These are phyloP conservation scores for Ogataea nitratoaversa DNA, from an alignment of 805 yeast species.

Conservation along the genomic window DNA sequence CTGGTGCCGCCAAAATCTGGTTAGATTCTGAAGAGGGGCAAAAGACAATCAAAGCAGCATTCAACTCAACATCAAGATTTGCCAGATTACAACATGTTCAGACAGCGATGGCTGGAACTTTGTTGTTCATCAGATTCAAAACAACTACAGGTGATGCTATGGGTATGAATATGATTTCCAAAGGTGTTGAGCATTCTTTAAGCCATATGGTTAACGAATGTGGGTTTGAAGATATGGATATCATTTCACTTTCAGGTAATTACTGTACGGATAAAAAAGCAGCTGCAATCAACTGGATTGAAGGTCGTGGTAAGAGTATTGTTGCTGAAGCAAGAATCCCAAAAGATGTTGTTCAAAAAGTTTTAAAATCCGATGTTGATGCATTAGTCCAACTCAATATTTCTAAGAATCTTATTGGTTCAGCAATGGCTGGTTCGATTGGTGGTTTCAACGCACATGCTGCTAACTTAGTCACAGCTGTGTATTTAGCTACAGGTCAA, in stretches of 20 bases:
- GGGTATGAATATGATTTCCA: slow-evolving; percentile 99
- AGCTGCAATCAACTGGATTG: slow-evolving; percentile 98
- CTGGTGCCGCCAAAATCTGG: slow-evolving; percentile 95
- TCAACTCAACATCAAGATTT: slow-evolving; percentile 94
- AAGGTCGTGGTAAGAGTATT: slow-evolving; percentile 97
- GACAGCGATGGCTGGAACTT: slow-evolving; percentile 91
- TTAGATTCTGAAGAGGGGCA: slow-evolving; percentile 95
- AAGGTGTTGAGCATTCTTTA: slow-evolving; percentile 90
- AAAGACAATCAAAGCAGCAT: slow-evolving; percentile 73
- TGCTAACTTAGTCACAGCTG: slow-evolving; percentile 92
- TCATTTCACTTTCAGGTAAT: slow-evolving; percentile 92
- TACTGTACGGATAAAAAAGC: slow-evolving; percentile 97
- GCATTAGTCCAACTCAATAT: slow-evolving; percentile 88
- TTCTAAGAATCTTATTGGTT: slow-evolving; percentile 87
- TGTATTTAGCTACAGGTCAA: slow-evolving; percentile 93
- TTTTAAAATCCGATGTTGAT: slow-evolving; percentile 86
- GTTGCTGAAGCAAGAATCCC: slow-evolving; percentile 96
- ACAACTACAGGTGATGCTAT: slow-evolving; percentile 99
- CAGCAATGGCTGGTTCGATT: slow-evolving; percentile 97
- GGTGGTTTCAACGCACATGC: slow-evolving; percentile 99
- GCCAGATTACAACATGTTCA: slow-evolving; percentile 89
- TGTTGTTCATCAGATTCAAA: slow-evolving; percentile 84
- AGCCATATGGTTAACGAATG: slow-evolving; percentile 79
- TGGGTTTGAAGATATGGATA: slow-evolving; percentile 92
- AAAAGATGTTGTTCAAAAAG: slow-evolving; percentile 69